Conservation (phyloP, 768 basidiomycete genomes). For the Tylopilus sp. region DNA sequence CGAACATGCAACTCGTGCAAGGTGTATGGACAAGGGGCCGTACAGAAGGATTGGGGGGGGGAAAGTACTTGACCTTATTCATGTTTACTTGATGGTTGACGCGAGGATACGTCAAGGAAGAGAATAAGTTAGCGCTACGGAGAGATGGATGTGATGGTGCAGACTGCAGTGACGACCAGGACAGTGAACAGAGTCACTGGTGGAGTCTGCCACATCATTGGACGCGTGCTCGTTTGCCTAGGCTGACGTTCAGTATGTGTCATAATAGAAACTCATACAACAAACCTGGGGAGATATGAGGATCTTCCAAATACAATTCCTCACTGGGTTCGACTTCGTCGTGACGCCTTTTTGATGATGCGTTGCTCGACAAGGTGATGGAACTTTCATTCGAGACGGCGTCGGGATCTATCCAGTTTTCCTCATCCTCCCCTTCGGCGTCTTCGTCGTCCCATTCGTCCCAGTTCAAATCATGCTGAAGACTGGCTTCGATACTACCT, state of each 20-base stretch:
- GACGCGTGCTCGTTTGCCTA: too few species aligned
- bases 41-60: not conserved
- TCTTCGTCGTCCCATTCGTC: conserved; percentile 34
- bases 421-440: conserved; percentile 45
- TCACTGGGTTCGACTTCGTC: conserved; percentile 48
- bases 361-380: conserved; percentile 51
- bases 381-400: conserved; percentile 51
- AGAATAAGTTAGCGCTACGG: conserved; percentile 30
- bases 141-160: not conserved
- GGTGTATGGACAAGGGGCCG: not conserved
- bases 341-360: conserved; percentile 45
- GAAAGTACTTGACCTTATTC: conserved; percentile 31
- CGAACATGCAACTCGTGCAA: not conserved
- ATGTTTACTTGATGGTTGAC: conserved; percentile 11
- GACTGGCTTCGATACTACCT: conserved; percentile 14
- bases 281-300: conserved; percentile 46
- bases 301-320: conserved; percentile 32
- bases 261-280: not conserved
- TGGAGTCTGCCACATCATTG: conserved; percentile 30
- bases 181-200: not conserved
- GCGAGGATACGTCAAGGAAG: conserved; percentile 10
- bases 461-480: conserved; percentile 21
- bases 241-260: not conserved
- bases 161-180: not conserved
- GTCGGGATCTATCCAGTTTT: conserved; percentile 46